A percentile compares a stretch with the other conserved stretches of the same genome.
These are phyloP conservation scores for Leavenworthia alabamica DNA, from an alignment of 345 rosid species.

Conservation along the genomic window DNA sequence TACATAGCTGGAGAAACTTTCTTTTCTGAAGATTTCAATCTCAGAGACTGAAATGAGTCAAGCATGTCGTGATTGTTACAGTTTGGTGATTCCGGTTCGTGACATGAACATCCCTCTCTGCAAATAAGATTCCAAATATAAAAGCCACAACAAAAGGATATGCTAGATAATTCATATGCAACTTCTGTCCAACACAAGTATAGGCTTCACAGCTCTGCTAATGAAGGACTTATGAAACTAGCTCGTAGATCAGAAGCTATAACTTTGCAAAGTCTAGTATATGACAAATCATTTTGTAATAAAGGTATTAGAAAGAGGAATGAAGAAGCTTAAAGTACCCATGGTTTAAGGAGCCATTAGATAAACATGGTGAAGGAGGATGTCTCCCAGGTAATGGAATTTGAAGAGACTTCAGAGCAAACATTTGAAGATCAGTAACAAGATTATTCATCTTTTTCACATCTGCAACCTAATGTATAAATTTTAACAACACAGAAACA, in stretches of 20 bases:
- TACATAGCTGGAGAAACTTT: constrained; percentile 62
- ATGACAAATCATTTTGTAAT: background rate
- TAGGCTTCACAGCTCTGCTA: no score
- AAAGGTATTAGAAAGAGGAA: no score
- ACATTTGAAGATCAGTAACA: constrained; percentile 91
- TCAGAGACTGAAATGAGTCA: constrained; percentile 61
- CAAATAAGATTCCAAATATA: constrained; percentile 21
- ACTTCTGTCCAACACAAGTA: background rate
- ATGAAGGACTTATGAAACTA: no score
- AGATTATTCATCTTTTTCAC: constrained; percentile 82
- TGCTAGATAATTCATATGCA: background rate
- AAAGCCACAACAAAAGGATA: background rate
- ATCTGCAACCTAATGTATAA: constrained; percentile 90
- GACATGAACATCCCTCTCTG: constrained; percentile 42
- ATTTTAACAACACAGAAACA: no score
- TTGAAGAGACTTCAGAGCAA: constrained; percentile 68
- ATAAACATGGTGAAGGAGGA: constrained; percentile 67
- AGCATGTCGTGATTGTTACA: constrained; percentile 27
- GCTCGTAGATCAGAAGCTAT: background rate
- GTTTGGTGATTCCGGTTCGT: constrained; percentile 26
- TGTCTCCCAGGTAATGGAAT: constrained; percentile 92
- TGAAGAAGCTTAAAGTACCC: constrained; percentile 35
- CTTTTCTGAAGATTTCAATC: constrained; percentile 38
- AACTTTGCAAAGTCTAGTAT: background rate
- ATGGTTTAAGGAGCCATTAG: constrained; percentile 38